Evolutionary conservation across 768 basidiomycete species (phyloP), one percentile per base, ranked within the genome.

Genomic region (Mrakia blollopis): DNA sequence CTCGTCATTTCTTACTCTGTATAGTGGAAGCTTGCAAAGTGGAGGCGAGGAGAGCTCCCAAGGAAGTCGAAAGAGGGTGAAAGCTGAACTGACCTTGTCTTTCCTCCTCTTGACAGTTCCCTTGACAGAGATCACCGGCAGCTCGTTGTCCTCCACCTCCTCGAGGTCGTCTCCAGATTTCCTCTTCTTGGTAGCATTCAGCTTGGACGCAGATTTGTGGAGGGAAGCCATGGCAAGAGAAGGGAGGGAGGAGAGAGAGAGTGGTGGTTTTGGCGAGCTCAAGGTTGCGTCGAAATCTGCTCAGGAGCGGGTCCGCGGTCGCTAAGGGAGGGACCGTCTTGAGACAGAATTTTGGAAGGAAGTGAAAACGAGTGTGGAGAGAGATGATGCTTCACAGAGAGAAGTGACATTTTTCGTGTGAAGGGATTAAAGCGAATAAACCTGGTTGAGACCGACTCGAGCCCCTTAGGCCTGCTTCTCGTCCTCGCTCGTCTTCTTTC

Each of bases 51-150:
- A 9, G 23, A 10, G 52, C n/a, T 39, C 0, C 3, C 3, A 32
- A 16, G 63, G 50, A n/a, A n/a, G n/a, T n/a, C n/a, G 30, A 25
- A 32, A 32, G 32, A 65, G 61, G 10, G 57, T 50, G 5, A 50
- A 50, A 47, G 30, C 41, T 30, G 72, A 73, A 57, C 73, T 8
- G 30, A 77, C 76, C 76, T 77, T 77, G 76, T 77, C 76, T 65
- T 77, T 77, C 37, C 76, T 63, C 16, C 76, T 61, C 76, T 77
- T 77, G 62, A 73, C 76, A 30, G 50, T 25, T n/a, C n/a, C n/a
- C 72, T 73, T 73, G 1, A 57, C 21, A 50, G 74, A 72, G 7
- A 39, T 28, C 13, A 72, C 30, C 21, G 60, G 47, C 14, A 50
- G 69, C 37, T 50, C 47, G 2, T 61, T 41, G 76, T 32, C 72